Conservation (phyloP, 129 eudicot genomes). For the Flaveria bidentis region DNA sequence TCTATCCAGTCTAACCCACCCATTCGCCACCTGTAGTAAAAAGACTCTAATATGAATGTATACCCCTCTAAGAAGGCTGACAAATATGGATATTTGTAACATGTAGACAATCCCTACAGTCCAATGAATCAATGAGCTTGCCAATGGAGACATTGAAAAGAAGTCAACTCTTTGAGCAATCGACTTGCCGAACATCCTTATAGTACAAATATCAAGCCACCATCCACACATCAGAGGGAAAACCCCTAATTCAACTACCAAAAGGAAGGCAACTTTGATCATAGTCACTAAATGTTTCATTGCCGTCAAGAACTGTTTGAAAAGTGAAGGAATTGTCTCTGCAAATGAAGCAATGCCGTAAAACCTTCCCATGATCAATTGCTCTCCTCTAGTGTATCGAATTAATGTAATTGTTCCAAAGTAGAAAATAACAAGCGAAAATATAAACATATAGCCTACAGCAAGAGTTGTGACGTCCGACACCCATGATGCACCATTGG, state of each 20-base stretch:
- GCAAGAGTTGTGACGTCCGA: conserved; percentile 89
- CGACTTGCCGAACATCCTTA: conserved; percentile 90
- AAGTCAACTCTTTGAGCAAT: conserved; percentile 79
- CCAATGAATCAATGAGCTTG: conserved; percentile 96
- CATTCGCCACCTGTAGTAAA: not conserved
- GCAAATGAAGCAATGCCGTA: conserved; percentile 80
- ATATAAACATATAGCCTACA: conserved; percentile 79
- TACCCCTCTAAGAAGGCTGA: conserved; percentile 99
- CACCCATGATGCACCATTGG: conserved; percentile 59
- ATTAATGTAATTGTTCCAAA: conserved; percentile 67
- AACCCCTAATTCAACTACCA: conserved; percentile 93
- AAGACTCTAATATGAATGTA: not conserved
- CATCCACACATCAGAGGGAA: conserved; percentile 98
- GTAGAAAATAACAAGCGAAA: conserved; percentile 64
- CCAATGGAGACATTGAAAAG: conserved; percentile 82
- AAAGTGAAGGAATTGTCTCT: conserved; percentile 77
- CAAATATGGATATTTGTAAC: conserved; percentile 91
- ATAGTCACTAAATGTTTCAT: conserved; percentile 90
- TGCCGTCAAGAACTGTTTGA: conserved; percentile 80
- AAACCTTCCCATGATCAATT: conserved; percentile 85
- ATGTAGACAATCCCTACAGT: conserved; percentile 93
- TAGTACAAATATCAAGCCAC: conserved; percentile 96
- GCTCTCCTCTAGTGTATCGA: conserved; percentile 78
- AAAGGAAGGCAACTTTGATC: conserved; percentile 95
- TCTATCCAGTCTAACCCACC: not conserved